phyloP scores from a whole-genome alignment of 2,329 filamentous ascomycete genomes.

The Alternaria gaisen region DNA sequence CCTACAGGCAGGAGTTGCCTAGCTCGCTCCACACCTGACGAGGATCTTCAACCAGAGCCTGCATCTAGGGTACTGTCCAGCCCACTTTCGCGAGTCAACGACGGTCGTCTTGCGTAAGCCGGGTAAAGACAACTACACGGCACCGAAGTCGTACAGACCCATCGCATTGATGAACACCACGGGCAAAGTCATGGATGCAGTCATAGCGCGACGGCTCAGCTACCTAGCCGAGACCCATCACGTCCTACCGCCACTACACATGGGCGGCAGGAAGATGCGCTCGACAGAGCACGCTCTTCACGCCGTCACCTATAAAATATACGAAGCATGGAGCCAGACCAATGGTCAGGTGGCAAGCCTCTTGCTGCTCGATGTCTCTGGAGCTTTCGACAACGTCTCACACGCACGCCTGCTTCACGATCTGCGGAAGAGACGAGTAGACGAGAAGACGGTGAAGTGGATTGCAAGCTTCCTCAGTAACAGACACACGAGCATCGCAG shows the following conservation, averaged over 20 bases:
- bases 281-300: conserved; percentile 41
- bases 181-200: conserved; percentile 40
- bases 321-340: conserved; percentile 28
- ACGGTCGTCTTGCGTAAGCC: conserved; percentile 29
- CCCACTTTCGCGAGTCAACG: too few species aligned
- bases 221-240: conserved; percentile 25
- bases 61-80: too few species aligned
- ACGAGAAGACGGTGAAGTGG: conserved; percentile 25
- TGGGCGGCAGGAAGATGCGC: conserved; percentile 35
- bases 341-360: conserved; percentile 34
- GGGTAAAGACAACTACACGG: conserved; percentile 38
- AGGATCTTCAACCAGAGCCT: too few species aligned
- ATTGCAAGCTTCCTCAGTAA: conserved; percentile 29
- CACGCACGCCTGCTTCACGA: conserved; percentile 35
- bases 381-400: conserved; percentile 42
- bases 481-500: conserved; percentile 21
- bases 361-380: conserved; percentile 42
- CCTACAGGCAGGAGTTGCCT: too few species aligned
- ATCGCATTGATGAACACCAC: conserved; percentile 40
- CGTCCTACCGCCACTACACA: conserved; percentile 29
- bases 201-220: conserved; percentile 29
- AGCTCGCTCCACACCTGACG: too few species aligned
- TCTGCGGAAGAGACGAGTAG: conserved; percentile 23
- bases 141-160: conserved; percentile 36
- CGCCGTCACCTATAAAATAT: conserved; percentile 34